These are phyloP conservation scores for Musa itinerans DNA, from an alignment of 176 grass and related monocot species.

Conservation along the genomic window DNA sequence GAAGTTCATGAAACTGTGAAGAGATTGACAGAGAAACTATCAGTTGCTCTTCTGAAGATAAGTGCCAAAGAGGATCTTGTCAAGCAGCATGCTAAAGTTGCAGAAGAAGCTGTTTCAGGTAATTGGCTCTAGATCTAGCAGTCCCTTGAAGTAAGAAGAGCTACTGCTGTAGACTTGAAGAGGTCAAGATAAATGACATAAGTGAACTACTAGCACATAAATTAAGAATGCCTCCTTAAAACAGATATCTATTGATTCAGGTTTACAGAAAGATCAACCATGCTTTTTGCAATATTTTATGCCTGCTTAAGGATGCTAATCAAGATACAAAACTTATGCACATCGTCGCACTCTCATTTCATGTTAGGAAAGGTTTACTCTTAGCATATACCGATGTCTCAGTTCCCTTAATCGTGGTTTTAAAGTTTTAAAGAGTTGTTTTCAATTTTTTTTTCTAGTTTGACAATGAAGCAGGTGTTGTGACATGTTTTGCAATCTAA, in stretches of 20 bases:
- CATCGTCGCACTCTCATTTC: no score
- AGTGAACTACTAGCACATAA: background rate
- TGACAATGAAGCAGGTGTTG: no score
- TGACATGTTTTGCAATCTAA: no score
- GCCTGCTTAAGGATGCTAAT: no score
- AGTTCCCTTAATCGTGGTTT: no score
- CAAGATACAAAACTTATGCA: no score
- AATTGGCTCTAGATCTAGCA: background rate
- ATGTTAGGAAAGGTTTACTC: no score
- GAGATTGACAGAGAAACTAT: constrained; percentile 75
- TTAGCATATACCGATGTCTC: no score
- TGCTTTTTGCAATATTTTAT: no score
- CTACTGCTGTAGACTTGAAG: background rate
- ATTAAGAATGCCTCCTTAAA: background rate
- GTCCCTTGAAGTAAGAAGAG: background rate
- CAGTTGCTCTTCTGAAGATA: constrained; percentile 64
- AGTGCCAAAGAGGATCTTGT: constrained; percentile 82
- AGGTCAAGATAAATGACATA: background rate
- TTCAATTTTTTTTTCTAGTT: no score
- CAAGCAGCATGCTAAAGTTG: constrained; percentile 91
- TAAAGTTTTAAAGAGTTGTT: no score
- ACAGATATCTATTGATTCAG: background rate
- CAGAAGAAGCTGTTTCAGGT: constrained; percentile 98
- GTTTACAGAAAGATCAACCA: no score
- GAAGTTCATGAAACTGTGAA: constrained; percentile 49